Evolutionary conservation across 345 rosid species (phyloP).

Genomic region (Eucalyptus rudis): DNA sequence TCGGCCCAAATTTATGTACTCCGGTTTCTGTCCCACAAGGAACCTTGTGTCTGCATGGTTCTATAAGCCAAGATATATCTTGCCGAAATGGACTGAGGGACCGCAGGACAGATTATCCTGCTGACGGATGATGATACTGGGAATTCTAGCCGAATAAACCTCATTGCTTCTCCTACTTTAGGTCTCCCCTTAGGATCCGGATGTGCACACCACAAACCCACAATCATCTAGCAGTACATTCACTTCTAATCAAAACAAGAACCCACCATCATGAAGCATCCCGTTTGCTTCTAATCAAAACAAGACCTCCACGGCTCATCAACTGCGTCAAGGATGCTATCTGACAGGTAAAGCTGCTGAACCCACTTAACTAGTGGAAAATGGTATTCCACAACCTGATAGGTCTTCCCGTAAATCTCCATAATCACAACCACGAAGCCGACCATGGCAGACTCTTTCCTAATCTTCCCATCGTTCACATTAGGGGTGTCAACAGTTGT

Average conservation of each 20-base stretch:
- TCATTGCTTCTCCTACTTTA: background rate
- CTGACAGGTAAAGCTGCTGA: too few relatives aligned
- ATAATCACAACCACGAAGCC: too few relatives aligned
- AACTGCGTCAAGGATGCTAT: background rate
- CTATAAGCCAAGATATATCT: background rate
- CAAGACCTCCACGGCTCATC: background rate
- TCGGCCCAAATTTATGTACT: background rate
- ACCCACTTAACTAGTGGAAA: background rate
- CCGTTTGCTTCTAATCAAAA: background rate
- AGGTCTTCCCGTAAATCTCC: too few relatives aligned
- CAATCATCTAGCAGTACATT: background rate
- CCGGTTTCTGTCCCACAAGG: background rate
- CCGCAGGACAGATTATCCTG: background rate
- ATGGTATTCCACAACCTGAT: background rate
- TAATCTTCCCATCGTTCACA: too few relatives aligned
- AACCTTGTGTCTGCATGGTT: background rate
- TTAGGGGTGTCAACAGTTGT: too few relatives aligned
- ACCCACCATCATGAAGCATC: background rate
- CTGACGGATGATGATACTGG: background rate
- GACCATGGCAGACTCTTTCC: too few relatives aligned
- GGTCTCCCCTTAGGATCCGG: background rate
- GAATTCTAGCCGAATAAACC: background rate
- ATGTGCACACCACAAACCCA: background rate
- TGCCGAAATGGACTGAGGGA: background rate
- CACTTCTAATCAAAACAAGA: background rate